phyloP scores from a whole-genome alignment of 441 rosid species.

The Syzygium malaccense region DNA sequence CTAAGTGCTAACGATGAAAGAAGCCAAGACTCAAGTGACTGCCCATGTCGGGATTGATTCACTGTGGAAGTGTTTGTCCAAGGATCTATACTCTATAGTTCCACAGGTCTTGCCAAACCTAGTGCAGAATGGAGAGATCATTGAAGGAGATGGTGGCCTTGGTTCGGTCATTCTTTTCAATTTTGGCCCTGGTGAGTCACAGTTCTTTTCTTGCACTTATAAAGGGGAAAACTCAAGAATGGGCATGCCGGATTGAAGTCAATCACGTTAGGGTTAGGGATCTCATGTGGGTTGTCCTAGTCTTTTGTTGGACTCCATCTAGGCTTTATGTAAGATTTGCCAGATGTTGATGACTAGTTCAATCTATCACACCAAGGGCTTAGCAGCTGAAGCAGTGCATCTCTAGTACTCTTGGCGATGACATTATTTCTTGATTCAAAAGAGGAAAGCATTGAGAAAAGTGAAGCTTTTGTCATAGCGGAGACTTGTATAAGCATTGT shows the following conservation, averaged over 20 bases:
- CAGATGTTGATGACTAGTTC: not conserved
- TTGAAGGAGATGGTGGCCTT: constrained; percentile 36
- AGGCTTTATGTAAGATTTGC: not conserved
- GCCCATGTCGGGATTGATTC: constrained; percentile 12
- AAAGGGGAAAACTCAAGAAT: not conserved
- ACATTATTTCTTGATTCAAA: not conserved
- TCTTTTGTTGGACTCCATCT: not conserved
- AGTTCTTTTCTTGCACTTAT: not conserved
- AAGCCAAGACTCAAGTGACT: constrained; percentile 17
- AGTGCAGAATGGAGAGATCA: constrained; percentile 15
- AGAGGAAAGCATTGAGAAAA: not conserved
- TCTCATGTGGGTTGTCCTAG: not conserved
- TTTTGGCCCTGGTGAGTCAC: constrained; percentile 23
- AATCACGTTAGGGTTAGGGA: not conserved
- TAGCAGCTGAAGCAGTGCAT: not conserved
- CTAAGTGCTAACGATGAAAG: constrained; percentile 10
- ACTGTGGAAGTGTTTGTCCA: constrained; percentile 25
- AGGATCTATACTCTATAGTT: constrained; percentile 14
- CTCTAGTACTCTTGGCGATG: not conserved
- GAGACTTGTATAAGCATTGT: not conserved
- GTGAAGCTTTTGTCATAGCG: not conserved
- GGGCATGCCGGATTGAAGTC: not conserved
- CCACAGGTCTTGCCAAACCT: constrained; percentile 16
- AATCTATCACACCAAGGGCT: not conserved
- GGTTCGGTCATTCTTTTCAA: constrained; percentile 20